Percentiles rank a stretch among this genome's conserved stretches.
phyloP scores from a whole-genome alignment of 208 protist genomes.

The Leishmania gerbilli region DNA sequence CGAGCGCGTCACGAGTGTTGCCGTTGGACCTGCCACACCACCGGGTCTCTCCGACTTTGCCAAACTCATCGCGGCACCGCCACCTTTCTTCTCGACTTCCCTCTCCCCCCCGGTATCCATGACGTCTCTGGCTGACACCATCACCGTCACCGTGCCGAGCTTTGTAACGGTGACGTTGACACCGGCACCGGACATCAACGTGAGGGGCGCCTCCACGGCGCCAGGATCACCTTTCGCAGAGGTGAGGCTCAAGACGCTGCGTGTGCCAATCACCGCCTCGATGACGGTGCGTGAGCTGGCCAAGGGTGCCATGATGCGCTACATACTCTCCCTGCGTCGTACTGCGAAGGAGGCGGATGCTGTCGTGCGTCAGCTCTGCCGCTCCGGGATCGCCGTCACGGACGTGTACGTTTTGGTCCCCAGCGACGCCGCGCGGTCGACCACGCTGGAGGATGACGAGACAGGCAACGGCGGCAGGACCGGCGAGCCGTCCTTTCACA shows the following conservation, averaged over 20 bases:
- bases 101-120: neutral
- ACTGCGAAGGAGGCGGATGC: conserved; percentile 7
- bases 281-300: conserved; percentile 79
- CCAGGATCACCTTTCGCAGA: neutral
- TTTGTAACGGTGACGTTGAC: conserved; percentile 28
- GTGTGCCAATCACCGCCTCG: conserved; percentile 66
- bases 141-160: conserved; percentile 8
- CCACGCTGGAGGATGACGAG: neutral
- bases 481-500: conserved; percentile 8
- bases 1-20: neutral
- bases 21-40: neutral
- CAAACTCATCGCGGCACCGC: neutral
- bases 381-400: conserved; percentile 23
- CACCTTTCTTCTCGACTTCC: neutral
- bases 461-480: conserved; percentile 11
- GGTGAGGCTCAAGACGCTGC: conserved; percentile 40
- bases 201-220: neutral
- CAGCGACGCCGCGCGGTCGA: conserved; percentile 5
- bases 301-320: conserved; percentile 79
- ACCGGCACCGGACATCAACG: neutral
- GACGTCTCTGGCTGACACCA: neutral
- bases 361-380: conserved; percentile 18
- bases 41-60: too few relatives aligned
- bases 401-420: conserved; percentile 20
- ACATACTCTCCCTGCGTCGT: conserved; percentile 49